These are phyloP conservation scores for Discostella pseudostelligera DNA, from an alignment of 108 stramenopile species.

Conservation along the genomic window DNA sequence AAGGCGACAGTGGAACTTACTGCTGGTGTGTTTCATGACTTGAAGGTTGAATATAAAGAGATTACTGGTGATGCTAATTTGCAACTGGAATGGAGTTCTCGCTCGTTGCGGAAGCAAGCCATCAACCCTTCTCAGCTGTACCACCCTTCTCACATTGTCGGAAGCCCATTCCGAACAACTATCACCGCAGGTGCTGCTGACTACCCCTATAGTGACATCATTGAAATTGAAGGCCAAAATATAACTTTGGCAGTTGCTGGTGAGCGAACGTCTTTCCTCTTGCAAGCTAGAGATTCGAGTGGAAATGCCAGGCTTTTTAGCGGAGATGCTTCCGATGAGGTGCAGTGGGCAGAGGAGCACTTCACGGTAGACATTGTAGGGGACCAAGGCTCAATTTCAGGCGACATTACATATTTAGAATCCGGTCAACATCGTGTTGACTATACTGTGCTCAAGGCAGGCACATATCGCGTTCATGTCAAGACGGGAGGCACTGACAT, in stretches of 20 bases:
- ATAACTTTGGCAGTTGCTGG: constrained; percentile 59
- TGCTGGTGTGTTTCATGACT: constrained; percentile 60
- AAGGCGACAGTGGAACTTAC: constrained; percentile 47
- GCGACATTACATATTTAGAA: constrained; percentile 59
- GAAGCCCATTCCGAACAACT: constrained; percentile 66
- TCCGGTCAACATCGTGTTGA: constrained; percentile 60
- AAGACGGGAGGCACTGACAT: constrained; percentile 76
- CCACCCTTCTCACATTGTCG: constrained; percentile 61
- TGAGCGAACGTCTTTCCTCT: constrained; percentile 55
- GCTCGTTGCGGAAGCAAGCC: constrained; percentile 47
- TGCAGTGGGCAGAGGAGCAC: constrained; percentile 49
- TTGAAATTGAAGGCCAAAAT: constrained; percentile 57
- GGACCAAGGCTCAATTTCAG: constrained; percentile 21
- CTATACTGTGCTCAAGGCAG: constrained; percentile 72
- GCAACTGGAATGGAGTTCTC: constrained; percentile 64
- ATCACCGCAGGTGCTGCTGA: constrained; percentile 78
- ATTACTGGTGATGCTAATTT: constrained; percentile 67
- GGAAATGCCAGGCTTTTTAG: constrained; percentile 55
- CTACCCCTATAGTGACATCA: constrained; percentile 59
- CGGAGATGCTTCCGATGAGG: constrained; percentile 51
- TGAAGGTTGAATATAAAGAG: constrained; percentile 79
- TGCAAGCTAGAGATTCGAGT: constrained; percentile 67
- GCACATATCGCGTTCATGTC: constrained; percentile 67
- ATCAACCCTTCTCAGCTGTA: constrained; percentile 60
- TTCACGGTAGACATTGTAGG: constrained; percentile 58